These are phyloP conservation scores for Lipomyces orientalis DNA, from an alignment of 805 yeast species.

Conservation along the genomic window DNA sequence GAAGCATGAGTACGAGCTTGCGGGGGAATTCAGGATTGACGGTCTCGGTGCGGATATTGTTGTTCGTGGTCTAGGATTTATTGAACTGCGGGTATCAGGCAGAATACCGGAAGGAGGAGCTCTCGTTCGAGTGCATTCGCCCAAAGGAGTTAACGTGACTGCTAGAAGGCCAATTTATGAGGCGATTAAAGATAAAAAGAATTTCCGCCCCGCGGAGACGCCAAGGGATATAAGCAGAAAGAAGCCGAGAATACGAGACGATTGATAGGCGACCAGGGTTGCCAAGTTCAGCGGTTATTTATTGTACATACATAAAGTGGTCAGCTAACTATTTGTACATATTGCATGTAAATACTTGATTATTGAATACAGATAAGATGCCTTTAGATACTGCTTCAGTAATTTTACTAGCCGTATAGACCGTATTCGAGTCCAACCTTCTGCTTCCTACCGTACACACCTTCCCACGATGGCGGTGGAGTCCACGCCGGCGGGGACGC, in stretches of 20 bases:
- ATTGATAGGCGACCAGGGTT: background rate
- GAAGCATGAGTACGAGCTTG: constrained; percentile 12
- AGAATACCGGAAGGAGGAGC: constrained; percentile 43
- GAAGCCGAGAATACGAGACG: background rate
- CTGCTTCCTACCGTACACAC: constrained; percentile 78
- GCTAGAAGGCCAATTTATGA: constrained; percentile 35
- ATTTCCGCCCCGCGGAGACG: background rate
- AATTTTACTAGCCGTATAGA: constrained; percentile 58
- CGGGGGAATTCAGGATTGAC: constrained; percentile 21
- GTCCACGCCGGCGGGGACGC: constrained; percentile 45
- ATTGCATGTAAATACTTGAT: background rate
- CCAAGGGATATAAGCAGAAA: background rate
- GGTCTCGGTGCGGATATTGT: constrained; percentile 40
- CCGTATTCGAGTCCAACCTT: constrained; percentile 80
- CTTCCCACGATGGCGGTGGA: constrained; percentile 80
- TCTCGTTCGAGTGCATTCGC: constrained; percentile 37
- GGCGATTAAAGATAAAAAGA: constrained; percentile 12
- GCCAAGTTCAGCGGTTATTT: background rate
- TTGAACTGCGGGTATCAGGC: constrained; percentile 45
- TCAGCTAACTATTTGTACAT: constrained; percentile 5
- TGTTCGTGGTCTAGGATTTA: constrained; percentile 44
- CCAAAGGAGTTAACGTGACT: constrained; percentile 40
- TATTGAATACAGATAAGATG: background rate
- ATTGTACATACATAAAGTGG: background rate
- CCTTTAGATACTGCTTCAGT: background rate